Evolutionary conservation across 805 yeast genomes (phyloP).

Genomic region (Sugiyamaella qingdaonensis): DNA sequence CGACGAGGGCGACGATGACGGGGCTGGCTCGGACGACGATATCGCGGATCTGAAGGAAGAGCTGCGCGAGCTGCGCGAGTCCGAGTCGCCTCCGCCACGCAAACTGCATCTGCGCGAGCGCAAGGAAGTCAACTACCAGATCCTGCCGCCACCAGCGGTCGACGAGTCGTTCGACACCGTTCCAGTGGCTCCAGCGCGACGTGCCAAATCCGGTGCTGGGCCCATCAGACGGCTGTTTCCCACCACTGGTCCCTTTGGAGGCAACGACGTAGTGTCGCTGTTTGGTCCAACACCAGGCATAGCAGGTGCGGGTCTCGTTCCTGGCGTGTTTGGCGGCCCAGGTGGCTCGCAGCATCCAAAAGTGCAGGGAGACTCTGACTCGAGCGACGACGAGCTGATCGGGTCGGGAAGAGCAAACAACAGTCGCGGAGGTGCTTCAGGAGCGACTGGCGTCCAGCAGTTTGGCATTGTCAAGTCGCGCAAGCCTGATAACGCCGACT

Average conservation of each 20-base stretch:
- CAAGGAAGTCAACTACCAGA: conserved; percentile 70
- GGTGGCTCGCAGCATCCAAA: conserved; percentile 6
- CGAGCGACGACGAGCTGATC: conserved; percentile 41
- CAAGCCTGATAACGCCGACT: conserved; percentile 56
- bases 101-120: conserved; percentile 49
- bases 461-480: conserved; percentile 20
- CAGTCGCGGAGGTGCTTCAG: conserved; percentile 1
- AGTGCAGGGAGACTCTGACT: conserved; percentile 37
- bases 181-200: conserved; percentile 33
- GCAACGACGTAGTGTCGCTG: conserved; percentile 82
- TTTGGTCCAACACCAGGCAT: conserved; percentile 50
- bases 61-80: conserved; percentile 21
- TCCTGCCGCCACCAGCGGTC: conserved; percentile 71
- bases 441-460: conserved; percentile 16
- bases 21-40: conserved; percentile 9
- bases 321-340: conserved; percentile 10
- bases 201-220: conserved; percentile 29
- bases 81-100: conserved; percentile 40
- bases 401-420: conserved; percentile 6
- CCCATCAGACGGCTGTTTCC: conserved; percentile 72
- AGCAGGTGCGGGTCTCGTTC: conserved; percentile 24
- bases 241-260: conserved; percentile 97
- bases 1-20: neutral
- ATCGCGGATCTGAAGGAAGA: conserved; percentile 16
- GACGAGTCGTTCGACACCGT: conserved; percentile 34